Base-by-base conservation (phyloP, 2,329 filamentous ascomycete genomes). In the Aspergillus novofumigatus region DNA sequence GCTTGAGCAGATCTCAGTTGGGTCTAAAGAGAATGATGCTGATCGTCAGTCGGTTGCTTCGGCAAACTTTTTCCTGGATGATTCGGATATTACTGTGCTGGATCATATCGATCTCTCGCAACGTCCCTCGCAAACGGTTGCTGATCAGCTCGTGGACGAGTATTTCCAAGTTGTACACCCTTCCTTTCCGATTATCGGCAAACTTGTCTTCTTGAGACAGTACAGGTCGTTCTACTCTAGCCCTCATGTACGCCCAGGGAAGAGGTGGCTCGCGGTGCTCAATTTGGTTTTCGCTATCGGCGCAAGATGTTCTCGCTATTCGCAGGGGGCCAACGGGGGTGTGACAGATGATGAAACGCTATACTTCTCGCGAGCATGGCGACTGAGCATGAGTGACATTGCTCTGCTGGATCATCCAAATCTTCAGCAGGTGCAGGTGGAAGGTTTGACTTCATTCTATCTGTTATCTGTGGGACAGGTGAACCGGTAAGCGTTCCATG, bases 271-370 rank as follows among this genome's bases (percentile, higher is more conserved):
- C 49, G 74, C 75, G 9, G 72, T 77, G 26, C 60, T 79, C 45
- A 78, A 79, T 56, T 54, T 78, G 26, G 70, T 79, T 17, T 77
- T 79, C 61, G 77, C 77, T 23, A 75, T 78, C 52, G 72, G 72
- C 20, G 71, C 73, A 25, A 71, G 68, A 60, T 71, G 76, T 55
- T 68, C 67, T 6, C 65, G 69, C 25, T 63, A 74, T 8, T 58
- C 69, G 25, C 65, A 72, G 44, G 61, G 63, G 26, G 61, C 65
- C 3, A 65, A 62, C 45, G 61, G 63, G 32, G 63, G 62, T 7
- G 64, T 69, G 21, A 58, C 65, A 28, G 66, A 72, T 29, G 75
- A 76, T 51, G 72, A 75, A 47, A 55, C 71, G 29, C 62, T 72
- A n/a, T 78, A 75, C 60, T 78, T 79, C 61, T 69, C 75, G 1